Conservation (phyloP, 345 rosid genomes). For the Triadica sebifera region DNA sequence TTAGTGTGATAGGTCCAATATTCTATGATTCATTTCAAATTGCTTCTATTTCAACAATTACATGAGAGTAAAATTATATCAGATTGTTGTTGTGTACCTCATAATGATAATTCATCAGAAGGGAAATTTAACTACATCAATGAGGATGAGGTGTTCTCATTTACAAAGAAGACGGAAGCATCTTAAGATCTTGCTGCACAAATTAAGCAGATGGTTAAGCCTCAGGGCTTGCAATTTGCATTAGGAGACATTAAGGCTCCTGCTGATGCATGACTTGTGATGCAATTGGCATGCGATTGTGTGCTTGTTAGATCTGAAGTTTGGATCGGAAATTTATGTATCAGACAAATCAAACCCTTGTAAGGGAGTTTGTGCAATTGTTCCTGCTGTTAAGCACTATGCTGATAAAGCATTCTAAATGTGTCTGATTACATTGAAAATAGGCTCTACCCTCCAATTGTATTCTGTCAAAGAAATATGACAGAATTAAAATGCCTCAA, state of each 20-base stretch:
- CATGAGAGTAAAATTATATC: background rate
- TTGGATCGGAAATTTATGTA: no score
- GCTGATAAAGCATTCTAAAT: no score
- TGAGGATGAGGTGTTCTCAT: constrained; percentile 31
- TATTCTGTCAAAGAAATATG: no score
- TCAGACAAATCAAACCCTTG: constrained; percentile 33
- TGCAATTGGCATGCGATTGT: no score
- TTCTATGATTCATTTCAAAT: background rate
- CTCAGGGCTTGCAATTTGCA: constrained; percentile 57
- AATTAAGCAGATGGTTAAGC: constrained; percentile 65
- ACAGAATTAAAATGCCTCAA: no score
- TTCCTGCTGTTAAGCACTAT: constrained; percentile 61
- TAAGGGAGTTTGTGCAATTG: constrained; percentile 47
- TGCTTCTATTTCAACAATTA: background rate
- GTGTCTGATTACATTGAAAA: no score
- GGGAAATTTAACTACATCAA: constrained; percentile 21
- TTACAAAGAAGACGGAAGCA: constrained; percentile 48
- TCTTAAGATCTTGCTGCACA: constrained; percentile 63
- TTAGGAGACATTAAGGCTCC: no score
- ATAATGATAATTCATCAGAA: constrained; percentile 48
- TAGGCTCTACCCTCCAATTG: no score
- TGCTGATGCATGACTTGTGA: no score
- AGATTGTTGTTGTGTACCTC: background rate
- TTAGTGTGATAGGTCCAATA: no score
- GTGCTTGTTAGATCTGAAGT: constrained; percentile 46